phyloP scores from a whole-genome alignment of 2,329 filamentous ascomycete genomes.

The Didymella pinodella region DNA sequence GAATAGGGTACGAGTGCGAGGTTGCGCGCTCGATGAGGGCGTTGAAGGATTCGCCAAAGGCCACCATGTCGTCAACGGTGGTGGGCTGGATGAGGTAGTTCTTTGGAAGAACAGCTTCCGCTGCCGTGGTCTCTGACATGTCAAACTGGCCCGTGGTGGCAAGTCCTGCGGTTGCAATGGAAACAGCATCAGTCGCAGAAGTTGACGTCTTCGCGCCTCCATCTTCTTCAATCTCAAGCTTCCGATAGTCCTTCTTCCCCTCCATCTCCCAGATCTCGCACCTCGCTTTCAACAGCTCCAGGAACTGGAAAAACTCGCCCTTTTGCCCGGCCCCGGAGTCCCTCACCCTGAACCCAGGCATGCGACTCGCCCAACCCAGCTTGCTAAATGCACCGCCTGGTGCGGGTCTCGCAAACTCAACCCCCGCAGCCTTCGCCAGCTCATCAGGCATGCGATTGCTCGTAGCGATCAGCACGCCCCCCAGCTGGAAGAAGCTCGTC shows the following conservation, averaged over 20 bases:
- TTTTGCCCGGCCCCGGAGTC: slow-evolving; percentile 54
- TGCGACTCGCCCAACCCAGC: slow-evolving; percentile 53
- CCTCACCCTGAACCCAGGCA: slow-evolving; percentile 56
- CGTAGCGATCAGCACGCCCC: slow-evolving; percentile 80
- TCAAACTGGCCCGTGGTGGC: slow-evolving; percentile 4
- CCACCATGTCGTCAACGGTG: slow-evolving; percentile 29
- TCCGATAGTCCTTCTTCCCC: slow-evolving; percentile 72
- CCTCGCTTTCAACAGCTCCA: slow-evolving; percentile 77
- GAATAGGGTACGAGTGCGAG: slow-evolving; percentile 44
- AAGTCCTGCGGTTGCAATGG: slow-evolving; percentile 11
- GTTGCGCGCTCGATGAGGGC: slow-evolving; percentile 33
- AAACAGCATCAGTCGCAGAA: not conserved
- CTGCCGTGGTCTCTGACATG: not conserved
- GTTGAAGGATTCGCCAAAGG: slow-evolving; percentile 35
- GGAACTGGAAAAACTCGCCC: slow-evolving; percentile 77
- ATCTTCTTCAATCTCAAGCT: slow-evolving; percentile 53
- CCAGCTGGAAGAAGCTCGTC: slow-evolving; percentile 81
- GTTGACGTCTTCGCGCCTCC: not conserved
- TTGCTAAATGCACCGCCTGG: slow-evolving; percentile 37
- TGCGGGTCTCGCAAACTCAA: slow-evolving; percentile 69
- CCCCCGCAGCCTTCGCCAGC: slow-evolving; percentile 75
- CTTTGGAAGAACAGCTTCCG: slow-evolving; percentile 38
- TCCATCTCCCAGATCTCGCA: slow-evolving; percentile 89
- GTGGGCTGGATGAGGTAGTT: slow-evolving; percentile 46
- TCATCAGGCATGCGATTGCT: slow-evolving; percentile 87